These are phyloP conservation scores for Coniosporium apollinis DNA, from an alignment of 495 filamentous ascomycete species.

Conservation along the genomic window DNA sequence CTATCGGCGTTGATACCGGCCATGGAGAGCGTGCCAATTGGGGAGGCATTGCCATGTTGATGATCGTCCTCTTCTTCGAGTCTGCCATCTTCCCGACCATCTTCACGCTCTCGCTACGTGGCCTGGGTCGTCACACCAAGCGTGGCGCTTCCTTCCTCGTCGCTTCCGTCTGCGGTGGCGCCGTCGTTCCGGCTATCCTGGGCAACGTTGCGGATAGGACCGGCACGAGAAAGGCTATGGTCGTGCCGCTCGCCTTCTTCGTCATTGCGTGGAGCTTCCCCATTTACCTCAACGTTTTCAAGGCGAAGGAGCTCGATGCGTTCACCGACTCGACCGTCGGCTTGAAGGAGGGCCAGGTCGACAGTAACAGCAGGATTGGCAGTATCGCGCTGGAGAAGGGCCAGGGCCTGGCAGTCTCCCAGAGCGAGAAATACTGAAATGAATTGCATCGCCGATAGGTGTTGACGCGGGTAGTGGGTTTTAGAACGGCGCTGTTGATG, in stretches of 20 bases:
- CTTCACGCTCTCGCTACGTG: constrained; percentile 50
- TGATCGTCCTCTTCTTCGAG: constrained; percentile 53
- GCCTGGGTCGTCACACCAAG: constrained; percentile 55
- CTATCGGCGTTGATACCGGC: constrained; percentile 35
- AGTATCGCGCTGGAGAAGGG: not conserved
- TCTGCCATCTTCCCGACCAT: constrained; percentile 56
- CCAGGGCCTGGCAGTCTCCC: not conserved
- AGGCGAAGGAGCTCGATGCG: constrained; percentile 29
- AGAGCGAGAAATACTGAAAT: no score
- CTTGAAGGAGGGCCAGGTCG: constrained; percentile 6
- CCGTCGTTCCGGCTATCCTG: constrained; percentile 48
- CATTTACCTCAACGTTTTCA: constrained; percentile 31
- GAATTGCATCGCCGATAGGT: no score
- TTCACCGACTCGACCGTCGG: constrained; percentile 28
- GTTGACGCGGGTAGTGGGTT: no score
- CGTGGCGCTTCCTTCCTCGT: constrained; percentile 49
- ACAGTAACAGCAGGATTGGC: constrained; percentile 8
- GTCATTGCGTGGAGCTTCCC: constrained; percentile 28
- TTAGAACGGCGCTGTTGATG: no score
- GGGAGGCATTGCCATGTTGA: constrained; percentile 40
- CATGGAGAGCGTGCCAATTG: constrained; percentile 10
- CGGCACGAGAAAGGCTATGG: constrained; percentile 27
- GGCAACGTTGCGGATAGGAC: constrained; percentile 37
- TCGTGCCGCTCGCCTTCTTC: constrained; percentile 22
- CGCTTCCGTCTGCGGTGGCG: constrained; percentile 47